Evolutionary conservation across 2,329 filamentous ascomycete genomes (phyloP), one percentile per base, ranked within the genome.

Genomic region (Sporothrix protearum): DNA sequence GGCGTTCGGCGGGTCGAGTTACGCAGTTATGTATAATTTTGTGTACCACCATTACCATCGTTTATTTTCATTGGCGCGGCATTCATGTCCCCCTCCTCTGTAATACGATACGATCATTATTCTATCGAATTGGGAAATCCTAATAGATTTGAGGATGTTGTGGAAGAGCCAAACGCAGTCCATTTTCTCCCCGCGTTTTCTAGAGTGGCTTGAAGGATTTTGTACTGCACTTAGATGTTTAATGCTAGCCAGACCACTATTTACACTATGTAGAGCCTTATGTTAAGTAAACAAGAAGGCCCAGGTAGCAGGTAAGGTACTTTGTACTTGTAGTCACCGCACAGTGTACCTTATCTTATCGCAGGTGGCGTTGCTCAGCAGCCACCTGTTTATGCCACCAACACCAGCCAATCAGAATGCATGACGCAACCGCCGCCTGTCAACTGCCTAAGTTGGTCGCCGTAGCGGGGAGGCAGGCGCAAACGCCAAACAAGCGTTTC

Each of bases 291-390:
- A 70, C 59, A 67, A 39, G 42, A 30, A 42, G 2, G 28, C 42
- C 6, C 0, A 63, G 16, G 55, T 55, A 45, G 12, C 64, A 39
- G 64, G 51, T 69, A 69, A 39, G 64, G 51, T 69, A 69, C 68
- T 30, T 30, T 49, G 16, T 6, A 22, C n/a, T 30, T 49, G 16
- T 6, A 22, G 68, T 33, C 51, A 39, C 36, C 49, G 53, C 68
- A 70, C 68, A 51, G 68, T 49, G 68, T 70, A 51, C 57, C 42
- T 64, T 71, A 71, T 64, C 66, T 70, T 61, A 69, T 67, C 67
- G 12, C 4, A 5, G 8, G 59, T 67, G 61, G 71, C 68, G 71
- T 72, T 72, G 71, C 71, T 72, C 68, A 64, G 71, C 71, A 72
- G 68, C 71, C 51, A 63, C 71, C 71, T 72, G 68, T 72, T 72